These are phyloP conservation scores for Dissophora ornata DNA, from an alignment of 192 early-diverging fungal genomes.

Conservation along the genomic window DNA sequence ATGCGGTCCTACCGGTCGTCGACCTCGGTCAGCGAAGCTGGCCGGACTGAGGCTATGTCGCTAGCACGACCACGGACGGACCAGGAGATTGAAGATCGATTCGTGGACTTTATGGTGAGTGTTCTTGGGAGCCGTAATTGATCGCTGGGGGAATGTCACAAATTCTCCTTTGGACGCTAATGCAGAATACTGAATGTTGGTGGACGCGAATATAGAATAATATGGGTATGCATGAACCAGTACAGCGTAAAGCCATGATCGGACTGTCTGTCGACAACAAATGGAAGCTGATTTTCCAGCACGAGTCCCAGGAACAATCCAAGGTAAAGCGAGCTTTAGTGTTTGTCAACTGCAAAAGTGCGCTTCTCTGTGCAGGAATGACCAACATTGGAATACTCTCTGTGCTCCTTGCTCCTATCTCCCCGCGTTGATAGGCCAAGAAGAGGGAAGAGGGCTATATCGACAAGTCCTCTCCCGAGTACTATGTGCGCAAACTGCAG, in stretches of 20 bases:
- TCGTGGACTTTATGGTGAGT: constrained; percentile 68
- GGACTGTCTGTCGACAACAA: constrained; percentile 65
- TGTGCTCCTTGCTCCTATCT: constrained; percentile 1
- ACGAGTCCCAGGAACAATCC: constrained; percentile 58
- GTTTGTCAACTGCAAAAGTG: too few species aligned
- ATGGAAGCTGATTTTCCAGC: constrained; percentile 68
- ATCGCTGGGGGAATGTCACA: neutral
- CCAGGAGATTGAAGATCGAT: constrained; percentile 63
- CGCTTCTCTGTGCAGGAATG: neutral
- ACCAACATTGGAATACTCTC: constrained; percentile 17
- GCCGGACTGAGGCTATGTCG: constrained; percentile 39
- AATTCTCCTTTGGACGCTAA: neutral
- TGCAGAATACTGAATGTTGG: too few species aligned
- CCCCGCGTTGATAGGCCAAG: constrained; percentile 25
- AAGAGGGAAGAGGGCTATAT: constrained; percentile 35
- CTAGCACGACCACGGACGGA: constrained; percentile 53
- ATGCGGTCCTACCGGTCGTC: constrained; percentile 36
- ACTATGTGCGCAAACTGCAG: constrained; percentile 61
- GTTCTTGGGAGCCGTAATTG: neutral
- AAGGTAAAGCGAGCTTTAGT: constrained; percentile 23
- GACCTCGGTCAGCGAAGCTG: constrained; percentile 36
- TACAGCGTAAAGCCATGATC: constrained; percentile 60
- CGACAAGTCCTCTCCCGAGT: constrained; percentile 67
- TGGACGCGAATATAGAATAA: constrained; percentile 50
- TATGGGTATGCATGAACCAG: constrained; percentile 62